Base-by-base conservation (phyloP, 1,139 yeast genomes). In the Candida frijolesensis region DNA sequence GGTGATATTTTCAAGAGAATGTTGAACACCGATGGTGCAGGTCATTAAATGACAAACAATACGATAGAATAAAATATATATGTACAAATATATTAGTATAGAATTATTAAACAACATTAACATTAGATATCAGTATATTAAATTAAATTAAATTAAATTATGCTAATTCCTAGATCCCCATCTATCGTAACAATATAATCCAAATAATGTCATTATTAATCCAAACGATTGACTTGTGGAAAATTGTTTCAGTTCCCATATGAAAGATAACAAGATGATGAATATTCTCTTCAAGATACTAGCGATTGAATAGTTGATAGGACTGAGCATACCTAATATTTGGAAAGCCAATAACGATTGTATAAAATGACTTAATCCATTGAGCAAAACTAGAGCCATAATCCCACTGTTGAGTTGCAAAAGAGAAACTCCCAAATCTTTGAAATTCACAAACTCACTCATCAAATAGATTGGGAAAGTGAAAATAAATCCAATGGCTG, bases 231-330 rank as follows among this genome's bases (percentile, higher is more conserved):
- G 97, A 29, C 62, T 58, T 27, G 72, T 64, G 8, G 80, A 67
- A 46, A 77, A 68, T 58, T 68, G 66, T 37, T 54, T 54, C 39
- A 47, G 45, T 74, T 92, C 92, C 83, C 95, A 85, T 8, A 88
- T 54, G 57, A 92, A 85, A 7, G 97, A 89, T 53, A 87, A 86
- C 25, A 85, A 70, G 51, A 92, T 91, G 47, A 92, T 92, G 34
- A 89, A 87, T 49, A 92, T 89, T 58, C 98, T 82, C 66, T 92
- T 92, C 67, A 91, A 71, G 52, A 92, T 84, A 62, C 89, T 89
- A 41, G 97, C 97, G 60, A 92, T 89, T 39, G 96, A 87, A 70
- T 92, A 92, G 57, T 92, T 89, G 45, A 92, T 94, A 1, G 98
- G 95, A 12, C 92, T 82, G 33, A 92, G 82, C 66, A 84, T 72